A percentile compares a stretch with the other conserved stretches of the same genome.
Conservation (phyloP, 805 yeast species). For the Yamadazyma paraphyllophila region DNA sequence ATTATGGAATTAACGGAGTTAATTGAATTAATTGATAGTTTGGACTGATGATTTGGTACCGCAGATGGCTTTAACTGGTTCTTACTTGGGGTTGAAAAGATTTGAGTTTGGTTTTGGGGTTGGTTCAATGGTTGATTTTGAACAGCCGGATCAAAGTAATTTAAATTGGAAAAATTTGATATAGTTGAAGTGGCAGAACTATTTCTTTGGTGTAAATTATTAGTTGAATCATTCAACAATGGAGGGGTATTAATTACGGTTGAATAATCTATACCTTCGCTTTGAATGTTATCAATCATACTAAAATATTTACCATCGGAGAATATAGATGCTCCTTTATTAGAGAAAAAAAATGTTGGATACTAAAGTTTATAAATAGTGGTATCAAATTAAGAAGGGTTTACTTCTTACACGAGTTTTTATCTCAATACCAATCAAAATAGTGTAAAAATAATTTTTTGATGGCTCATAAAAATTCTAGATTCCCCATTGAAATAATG, state of each 20-base stretch:
- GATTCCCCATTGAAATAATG: slow-evolving; percentile 11
- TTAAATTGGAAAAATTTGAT: slow-evolving; percentile 2
- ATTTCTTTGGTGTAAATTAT: slow-evolving; percentile 3
- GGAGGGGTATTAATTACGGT: not conserved
- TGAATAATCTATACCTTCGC: slow-evolving; percentile 6
- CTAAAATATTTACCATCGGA: slow-evolving; percentile 7
- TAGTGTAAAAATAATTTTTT: slow-evolving; percentile 6
- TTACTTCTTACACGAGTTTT: slow-evolving; percentile 11
- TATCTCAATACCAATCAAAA: slow-evolving; percentile 10
- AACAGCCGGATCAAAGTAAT: not conserved
- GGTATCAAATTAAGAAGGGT: slow-evolving; percentile 13
- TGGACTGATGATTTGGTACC: slow-evolving; percentile 7
- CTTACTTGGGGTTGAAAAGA: not conserved
- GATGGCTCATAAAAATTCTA: slow-evolving; percentile 11
- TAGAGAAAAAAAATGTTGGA: slow-evolving; percentile 8
- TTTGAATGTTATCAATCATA: slow-evolving; percentile 7
- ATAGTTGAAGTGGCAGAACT: slow-evolving; percentile 1
- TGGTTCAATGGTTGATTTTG: not conserved
- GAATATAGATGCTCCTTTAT: not conserved
- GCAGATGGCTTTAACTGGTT: slow-evolving; percentile 1
- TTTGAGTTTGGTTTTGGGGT: not conserved
- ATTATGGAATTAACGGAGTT: slow-evolving; percentile 12
- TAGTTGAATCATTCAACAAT: slow-evolving; percentile 1
- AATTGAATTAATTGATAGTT: slow-evolving; percentile 15
- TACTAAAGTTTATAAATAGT: slow-evolving; percentile 10